Percentiles rank a stretch among this genome's conserved stretches.
phyloP scores from a whole-genome alignment of 805 yeast species.

The Lachancea meyersii region DNA sequence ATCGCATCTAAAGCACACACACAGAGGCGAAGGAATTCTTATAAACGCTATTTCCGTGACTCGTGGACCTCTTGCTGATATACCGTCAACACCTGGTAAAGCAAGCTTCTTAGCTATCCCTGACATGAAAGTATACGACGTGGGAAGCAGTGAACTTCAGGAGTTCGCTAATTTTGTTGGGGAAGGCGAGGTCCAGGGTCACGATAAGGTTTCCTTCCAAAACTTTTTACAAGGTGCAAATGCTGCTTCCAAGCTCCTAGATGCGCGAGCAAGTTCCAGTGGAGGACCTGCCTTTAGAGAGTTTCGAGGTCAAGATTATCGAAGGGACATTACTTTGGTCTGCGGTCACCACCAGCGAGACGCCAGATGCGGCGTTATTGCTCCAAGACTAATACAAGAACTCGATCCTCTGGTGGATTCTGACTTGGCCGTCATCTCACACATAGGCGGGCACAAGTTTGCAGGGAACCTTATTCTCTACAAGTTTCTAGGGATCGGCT shows the following conservation, averaged over 20 bases:
- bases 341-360: slow-evolving; percentile 29
- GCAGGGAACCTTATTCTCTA: slow-evolving; percentile 75
- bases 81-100: slow-evolving; percentile 3
- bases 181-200: slow-evolving; percentile 10
- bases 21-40: slow-evolving; percentile 14
- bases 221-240: slow-evolving; percentile 18
- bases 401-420: slow-evolving; percentile 7
- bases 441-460: slow-evolving; percentile 79
- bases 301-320: slow-evolving; percentile 10
- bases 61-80: slow-evolving; percentile 9
- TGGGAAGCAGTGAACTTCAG: slow-evolving; percentile 11
- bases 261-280: neutral
- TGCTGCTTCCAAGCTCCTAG: slow-evolving; percentile 4
- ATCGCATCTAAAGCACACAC: slow-evolving; percentile 12
- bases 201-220: slow-evolving; percentile 9
- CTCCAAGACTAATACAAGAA: slow-evolving; percentile 17
- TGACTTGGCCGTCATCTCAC: slow-evolving; percentile 56
- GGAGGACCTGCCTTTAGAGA: neutral
- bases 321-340: slow-evolving; percentile 17
- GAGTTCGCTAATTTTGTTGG: slow-evolving; percentile 19
- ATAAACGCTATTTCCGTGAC: slow-evolving; percentile 17
- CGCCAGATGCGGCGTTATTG: slow-evolving; percentile 23
- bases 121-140: slow-evolving; percentile 19
- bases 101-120: slow-evolving; percentile 19
- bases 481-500: slow-evolving; percentile 32